Percentiles rank a stretch among this genome's conserved stretches.
Conservation (phyloP, 768 basidiomycete genomes). For the Solioccasus polychromus region DNA sequence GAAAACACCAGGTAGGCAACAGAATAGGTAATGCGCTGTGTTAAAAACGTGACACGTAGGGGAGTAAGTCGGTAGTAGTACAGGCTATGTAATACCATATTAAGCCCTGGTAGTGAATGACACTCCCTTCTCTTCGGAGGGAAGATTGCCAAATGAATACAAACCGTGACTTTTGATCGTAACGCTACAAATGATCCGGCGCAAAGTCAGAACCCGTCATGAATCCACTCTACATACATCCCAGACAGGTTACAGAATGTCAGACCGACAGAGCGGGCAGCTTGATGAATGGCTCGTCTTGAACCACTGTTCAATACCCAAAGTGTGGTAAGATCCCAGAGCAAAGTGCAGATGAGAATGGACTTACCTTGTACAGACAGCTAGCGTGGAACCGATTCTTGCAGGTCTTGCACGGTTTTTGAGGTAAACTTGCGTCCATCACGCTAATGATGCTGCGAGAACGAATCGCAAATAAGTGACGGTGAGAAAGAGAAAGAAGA, state of each 20-base stretch:
- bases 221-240: neutral
- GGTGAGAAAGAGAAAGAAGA: neutral
- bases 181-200: too few species aligned
- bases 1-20: too few species aligned
- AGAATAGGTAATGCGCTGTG: too few species aligned
- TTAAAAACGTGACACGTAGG: too few species aligned
- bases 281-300: conserved; percentile 85
- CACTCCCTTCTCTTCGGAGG: too few species aligned
- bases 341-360: neutral
- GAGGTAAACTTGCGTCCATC: conserved; percentile 82
- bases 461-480: neutral
- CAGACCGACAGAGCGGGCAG: conserved; percentile 88
- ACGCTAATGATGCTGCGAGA: conserved; percentile 78
- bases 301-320: conserved; percentile 65
- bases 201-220: too few species aligned
- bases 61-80: too few species aligned
- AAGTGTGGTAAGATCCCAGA: neutral
- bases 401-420: conserved; percentile 91
- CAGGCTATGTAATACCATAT: too few species aligned
- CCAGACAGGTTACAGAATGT: conserved; percentile 49
- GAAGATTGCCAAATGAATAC: too few species aligned
- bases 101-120: too few species aligned
- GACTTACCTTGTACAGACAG: conserved; percentile 81
- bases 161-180: too few species aligned
- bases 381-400: conserved; percentile 91